Evolutionary conservation across 148 eudicot species (phyloP), one percentile per base, ranked within the genome.

Genomic region (Salicornia ramosissima): DNA sequence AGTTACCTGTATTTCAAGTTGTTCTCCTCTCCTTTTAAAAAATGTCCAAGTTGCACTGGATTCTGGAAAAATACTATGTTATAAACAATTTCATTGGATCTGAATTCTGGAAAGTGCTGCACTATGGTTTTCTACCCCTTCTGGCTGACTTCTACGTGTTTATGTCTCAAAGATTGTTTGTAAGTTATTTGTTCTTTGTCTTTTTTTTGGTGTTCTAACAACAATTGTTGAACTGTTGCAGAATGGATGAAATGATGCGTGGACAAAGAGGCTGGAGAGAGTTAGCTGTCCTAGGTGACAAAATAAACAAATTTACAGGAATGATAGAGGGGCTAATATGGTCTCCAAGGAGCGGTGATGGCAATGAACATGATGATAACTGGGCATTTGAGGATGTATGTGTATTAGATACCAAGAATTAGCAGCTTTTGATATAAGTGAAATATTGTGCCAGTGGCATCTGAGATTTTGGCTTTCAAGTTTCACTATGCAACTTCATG

Each of bases 191-290:
- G 31, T 49, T 49, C 42, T 65, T 49, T 29, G 39, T 43, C 31
- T 31, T 12, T 24, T 31, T 57, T 71, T 28, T 28, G 22, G 61
- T 39, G 6, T 64, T 53, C 21, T 40, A 59, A 40, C 67, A 14
- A 67, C 42, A 21, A 71, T 64, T 62, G 34, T 34, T 71, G 31
- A 42, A 77, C 57, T 71, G 50, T 57, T 82, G 85, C 85, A 95
- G 99, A 84, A 95, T 95, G 99, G 99, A 95, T 83, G 99, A 95
- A 71, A 95, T 95, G 99, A 95, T 95, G 99, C 93, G 93, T 73
- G 99, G 99, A 61, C 99, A 95, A 81, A 82, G 97, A 87, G 99
- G 99, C 33, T 95, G 99, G 99, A 87, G 99, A 71, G 99, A 95
- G 73, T 78, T 95, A 58, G 95, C 99, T 60, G 57, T 86, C 77